phyloP scores from a whole-genome alignment of 2,329 filamentous ascomycete genomes.

The Trichoderma simmonsii region DNA sequence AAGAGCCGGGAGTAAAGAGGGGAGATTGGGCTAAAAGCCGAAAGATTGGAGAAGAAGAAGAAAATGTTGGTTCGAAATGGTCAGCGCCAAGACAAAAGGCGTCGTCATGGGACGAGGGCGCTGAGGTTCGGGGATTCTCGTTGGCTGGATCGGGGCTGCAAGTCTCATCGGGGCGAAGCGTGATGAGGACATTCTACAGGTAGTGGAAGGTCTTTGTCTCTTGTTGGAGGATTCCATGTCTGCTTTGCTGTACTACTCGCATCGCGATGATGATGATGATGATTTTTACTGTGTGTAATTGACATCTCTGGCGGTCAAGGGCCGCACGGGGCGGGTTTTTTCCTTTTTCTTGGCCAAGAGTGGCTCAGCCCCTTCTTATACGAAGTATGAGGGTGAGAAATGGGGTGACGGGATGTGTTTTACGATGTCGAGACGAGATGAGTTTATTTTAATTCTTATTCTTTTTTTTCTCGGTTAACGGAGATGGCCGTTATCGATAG shows the following conservation, averaged over 20 bases:
- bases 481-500: background rate
- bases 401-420: background rate
- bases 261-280: background rate
- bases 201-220: background rate
- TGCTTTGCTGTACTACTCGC: background rate
- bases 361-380: background rate
- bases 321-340: background rate
- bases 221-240: background rate
- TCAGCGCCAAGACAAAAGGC: background rate
- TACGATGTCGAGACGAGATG: background rate
- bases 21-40: background rate
- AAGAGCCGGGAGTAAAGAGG: background rate
- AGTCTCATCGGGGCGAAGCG: background rate
- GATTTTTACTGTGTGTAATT: background rate
- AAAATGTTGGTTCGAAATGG: background rate
- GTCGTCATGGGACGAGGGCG: background rate
- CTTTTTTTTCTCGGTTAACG: background rate
- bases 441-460: background rate
- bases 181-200: background rate
- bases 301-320: background rate
- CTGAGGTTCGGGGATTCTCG: background rate
- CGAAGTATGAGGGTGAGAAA: background rate
- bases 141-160: background rate
- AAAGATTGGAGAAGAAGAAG: background rate
- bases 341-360: background rate